Base-by-base conservation (phyloP, 768 basidiomycete genomes). In the Serendipita sp. region DNA sequence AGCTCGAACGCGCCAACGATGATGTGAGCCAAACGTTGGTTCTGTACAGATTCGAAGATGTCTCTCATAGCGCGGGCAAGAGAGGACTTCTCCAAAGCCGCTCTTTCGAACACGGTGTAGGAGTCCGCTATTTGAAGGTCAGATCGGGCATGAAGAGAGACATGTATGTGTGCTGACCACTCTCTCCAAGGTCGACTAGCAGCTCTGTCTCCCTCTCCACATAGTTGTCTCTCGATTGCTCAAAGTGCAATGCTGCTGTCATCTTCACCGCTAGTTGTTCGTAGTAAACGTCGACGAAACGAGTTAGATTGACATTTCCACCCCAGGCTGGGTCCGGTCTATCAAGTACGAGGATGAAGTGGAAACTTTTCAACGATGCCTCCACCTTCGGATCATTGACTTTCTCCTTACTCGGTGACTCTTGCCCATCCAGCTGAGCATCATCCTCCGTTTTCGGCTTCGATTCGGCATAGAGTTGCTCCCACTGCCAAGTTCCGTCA, bases 171-270 rank as follows among this genome's bases (percentile, higher is more conserved):
- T 85, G 78, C 83, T 83, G 11, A 80, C 78, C 2, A 85, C 80
- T 79, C 53, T 95, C 92, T 68, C 86, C 85, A 56, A 93, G 73
- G 11, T 81, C 72, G 18, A 83, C 81, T 16, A 97, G 78, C 11
- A 75, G 73, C 64, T 89, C 88, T 37, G 88, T 89, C 71, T 97
- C 87, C 48, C 75, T 73, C 67, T 92, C 90, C 1, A 99, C 88
- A 73, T 88, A 97, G 70, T 88, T 87, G 37, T 84, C 84, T 63
- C 86, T 74, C 3, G 91, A 86, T 74, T 99, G 95, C 71, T 96
- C 87, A 71, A 92, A 89, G 69, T 87, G 94, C 48, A 97, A 78
- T 7, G 94, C 92, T 3, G 95, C 96, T 1, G 94, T 92, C 67
- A 92, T 78, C 2, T 89, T 86, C 75, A 94, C 94, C 0, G 86